Conservation (phyloP, 2,329 filamentous ascomycete species). For the Myriosclerotinia curreyana region DNA sequence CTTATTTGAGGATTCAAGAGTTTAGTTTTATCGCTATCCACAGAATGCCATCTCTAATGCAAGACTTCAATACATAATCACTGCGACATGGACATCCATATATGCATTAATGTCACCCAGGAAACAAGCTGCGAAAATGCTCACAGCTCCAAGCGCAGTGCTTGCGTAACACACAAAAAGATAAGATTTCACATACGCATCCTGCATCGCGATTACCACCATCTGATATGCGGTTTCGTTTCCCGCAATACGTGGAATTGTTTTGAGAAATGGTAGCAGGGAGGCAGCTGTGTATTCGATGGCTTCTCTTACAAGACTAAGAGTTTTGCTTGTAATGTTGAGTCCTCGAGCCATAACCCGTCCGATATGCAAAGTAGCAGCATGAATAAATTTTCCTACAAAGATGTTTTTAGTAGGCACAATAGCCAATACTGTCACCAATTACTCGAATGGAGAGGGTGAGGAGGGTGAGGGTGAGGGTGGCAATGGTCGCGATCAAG, state of each 20-base stretch:
- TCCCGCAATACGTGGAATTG: slow-evolving; percentile 43
- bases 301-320: slow-evolving; percentile 45
- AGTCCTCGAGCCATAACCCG: slow-evolving; percentile 38
- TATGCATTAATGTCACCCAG: slow-evolving; percentile 56
- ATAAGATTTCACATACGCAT: slow-evolving; percentile 21
- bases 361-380: slow-evolving; percentile 27
- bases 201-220: slow-evolving; percentile 52
- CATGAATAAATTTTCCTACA: slow-evolving; percentile 42
- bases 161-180: slow-evolving; percentile 42
- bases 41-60: background rate
- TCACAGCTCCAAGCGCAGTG: slow-evolving; percentile 57
- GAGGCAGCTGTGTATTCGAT: slow-evolving; percentile 38
- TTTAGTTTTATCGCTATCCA: background rate
- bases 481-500: slow-evolving; percentile 65
- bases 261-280: slow-evolving; percentile 42
- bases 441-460: slow-evolving; percentile 68
- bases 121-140: slow-evolving; percentile 54
- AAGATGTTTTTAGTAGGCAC: slow-evolving; percentile 55
- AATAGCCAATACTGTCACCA: slow-evolving; percentile 63
- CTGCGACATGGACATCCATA: slow-evolving; percentile 35
- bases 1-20: too few relatives aligned
- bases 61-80: slow-evolving; percentile 13
- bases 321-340: slow-evolving; percentile 45
- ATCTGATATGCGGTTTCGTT: slow-evolving; percentile 48
- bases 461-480: slow-evolving; percentile 62